Percentiles rank a stretch among this genome's conserved stretches.
phyloP scores from a whole-genome alignment of 495 filamentous ascomycete genomes.

The Daldinia loculata region DNA sequence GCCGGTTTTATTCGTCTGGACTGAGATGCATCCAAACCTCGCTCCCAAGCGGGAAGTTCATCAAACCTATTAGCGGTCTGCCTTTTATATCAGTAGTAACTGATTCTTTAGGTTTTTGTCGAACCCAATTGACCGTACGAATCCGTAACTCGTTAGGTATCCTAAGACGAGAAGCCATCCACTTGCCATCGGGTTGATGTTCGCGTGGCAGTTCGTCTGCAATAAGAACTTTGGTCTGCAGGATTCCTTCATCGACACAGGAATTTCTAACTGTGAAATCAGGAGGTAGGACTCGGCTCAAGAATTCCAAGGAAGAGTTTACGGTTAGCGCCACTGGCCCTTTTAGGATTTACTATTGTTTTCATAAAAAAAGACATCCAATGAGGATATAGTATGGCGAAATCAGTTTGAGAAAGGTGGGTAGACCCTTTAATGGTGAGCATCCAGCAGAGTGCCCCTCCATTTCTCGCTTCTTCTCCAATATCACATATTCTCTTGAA shows the following conservation, averaged over 20 bases:
- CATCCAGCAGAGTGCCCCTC: constrained; percentile 62
- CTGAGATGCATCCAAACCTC: constrained; percentile 62
- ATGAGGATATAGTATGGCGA: constrained; percentile 66
- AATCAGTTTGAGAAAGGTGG: constrained; percentile 66
- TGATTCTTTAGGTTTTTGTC: constrained; percentile 29
- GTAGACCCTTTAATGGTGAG: constrained; percentile 67
- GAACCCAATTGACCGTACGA: constrained; percentile 47
- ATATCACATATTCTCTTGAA: constrained; percentile 59
- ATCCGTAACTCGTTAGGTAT: constrained; percentile 58
- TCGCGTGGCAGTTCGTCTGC: constrained; percentile 50
- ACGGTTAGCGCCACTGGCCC: constrained; percentile 67
- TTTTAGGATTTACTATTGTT: constrained; percentile 62
- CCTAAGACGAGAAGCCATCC: constrained; percentile 56
- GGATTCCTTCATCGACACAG: constrained; percentile 55
- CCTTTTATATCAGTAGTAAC: constrained; percentile 29
- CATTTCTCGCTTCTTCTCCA: constrained; percentile 59
- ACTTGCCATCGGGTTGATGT: constrained; percentile 57
- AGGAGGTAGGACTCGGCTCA: constrained; percentile 54
- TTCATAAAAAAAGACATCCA: constrained; percentile 64
- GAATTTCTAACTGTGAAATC: constrained; percentile 46
- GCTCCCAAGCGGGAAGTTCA: constrained; percentile 49
- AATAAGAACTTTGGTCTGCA: constrained; percentile 42
- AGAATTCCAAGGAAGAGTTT: constrained; percentile 62
- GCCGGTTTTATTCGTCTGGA: constrained; percentile 47
- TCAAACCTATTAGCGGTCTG: constrained; percentile 39